Percentiles rank a stretch among this genome's conserved stretches.
Conservation (phyloP, 768 basidiomycete species). For the Leccinum variicolor region DNA sequence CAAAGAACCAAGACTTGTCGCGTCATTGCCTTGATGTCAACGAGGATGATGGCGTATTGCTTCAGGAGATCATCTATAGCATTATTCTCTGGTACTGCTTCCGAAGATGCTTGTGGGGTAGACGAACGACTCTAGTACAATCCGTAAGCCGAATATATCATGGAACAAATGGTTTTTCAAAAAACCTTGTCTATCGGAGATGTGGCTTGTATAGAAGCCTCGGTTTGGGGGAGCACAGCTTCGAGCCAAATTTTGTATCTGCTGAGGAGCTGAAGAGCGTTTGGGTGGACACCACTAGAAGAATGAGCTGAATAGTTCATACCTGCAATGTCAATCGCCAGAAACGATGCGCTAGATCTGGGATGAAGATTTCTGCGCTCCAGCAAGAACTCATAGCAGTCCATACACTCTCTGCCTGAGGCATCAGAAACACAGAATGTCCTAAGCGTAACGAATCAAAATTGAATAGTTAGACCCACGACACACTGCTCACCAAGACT, state of each 20-base stretch:
- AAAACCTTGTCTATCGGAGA: conserved; percentile 36
- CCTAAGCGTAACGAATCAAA: conserved; percentile 12
- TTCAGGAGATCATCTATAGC: conserved; percentile 65
- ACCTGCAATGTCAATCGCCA: conserved; percentile 94
- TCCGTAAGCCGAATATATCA: conserved; percentile 1
- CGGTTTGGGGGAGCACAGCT: conserved; percentile 43
- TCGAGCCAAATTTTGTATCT: conserved; percentile 82
- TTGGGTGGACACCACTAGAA: conserved; percentile 1
- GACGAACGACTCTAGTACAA: conserved; percentile 41
- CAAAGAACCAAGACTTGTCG: conserved; percentile 56
- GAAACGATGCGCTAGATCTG: conserved; percentile 78
- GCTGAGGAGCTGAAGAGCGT: conserved; percentile 60
- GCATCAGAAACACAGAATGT: conserved; percentile 44
- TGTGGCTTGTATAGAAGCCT: conserved; percentile 34
- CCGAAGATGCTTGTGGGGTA: conserved; percentile 49
- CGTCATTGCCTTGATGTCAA: conserved; percentile 63
- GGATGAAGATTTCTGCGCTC: conserved; percentile 83
- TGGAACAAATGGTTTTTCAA: neutral
- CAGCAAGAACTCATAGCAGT: conserved; percentile 76
- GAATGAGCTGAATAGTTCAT: conserved; percentile 3
- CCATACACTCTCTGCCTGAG: conserved; percentile 69
- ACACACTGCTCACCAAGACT: conserved; percentile 38
- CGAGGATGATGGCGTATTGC: conserved; percentile 62
- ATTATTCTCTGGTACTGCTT: conserved; percentile 50
- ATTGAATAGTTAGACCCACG: neutral